phyloP scores from a whole-genome alignment of 768 basidiomycete genomes.

The Mycena metata region DNA sequence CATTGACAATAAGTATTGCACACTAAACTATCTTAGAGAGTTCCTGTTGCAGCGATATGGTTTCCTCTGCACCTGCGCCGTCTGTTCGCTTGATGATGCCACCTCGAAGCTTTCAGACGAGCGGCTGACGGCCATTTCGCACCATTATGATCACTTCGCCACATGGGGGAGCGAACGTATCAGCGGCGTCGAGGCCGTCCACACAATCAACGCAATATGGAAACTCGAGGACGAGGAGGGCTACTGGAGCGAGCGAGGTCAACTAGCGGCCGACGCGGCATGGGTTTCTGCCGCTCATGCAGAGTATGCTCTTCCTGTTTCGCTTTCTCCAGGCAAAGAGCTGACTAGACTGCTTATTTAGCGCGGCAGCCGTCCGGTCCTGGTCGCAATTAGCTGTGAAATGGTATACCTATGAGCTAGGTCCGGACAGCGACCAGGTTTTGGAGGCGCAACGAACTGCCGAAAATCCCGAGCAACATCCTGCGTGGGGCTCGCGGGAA shows the following conservation, averaged over 20 bases:
- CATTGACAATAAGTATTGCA: conserved; percentile 2
- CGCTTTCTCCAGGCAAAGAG: not conserved
- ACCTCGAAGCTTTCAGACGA: conserved; percentile 66
- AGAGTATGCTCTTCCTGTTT: conserved; percentile 60
- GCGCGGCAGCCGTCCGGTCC: conserved; percentile 57
- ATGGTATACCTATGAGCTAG: conserved; percentile 73
- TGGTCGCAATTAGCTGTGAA: conserved; percentile 65
- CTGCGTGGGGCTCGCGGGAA: conserved; percentile 63
- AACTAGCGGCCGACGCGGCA: conserved; percentile 71
- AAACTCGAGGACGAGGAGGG: conserved; percentile 70
- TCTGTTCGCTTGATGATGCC: conserved; percentile 66
- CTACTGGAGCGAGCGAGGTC: conserved; percentile 75
- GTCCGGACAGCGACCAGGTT: conserved; percentile 65
- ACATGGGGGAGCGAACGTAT: conserved; percentile 64
- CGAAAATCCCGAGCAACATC: conserved; percentile 56
- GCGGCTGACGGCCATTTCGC: conserved; percentile 61
- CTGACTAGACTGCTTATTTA: conserved; percentile 41
- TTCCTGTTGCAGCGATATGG: conserved; percentile 65
- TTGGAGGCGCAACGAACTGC: conserved; percentile 53
- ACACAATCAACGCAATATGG: conserved; percentile 67
- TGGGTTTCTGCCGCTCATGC: conserved; percentile 73
- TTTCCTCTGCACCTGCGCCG: conserved; percentile 70
- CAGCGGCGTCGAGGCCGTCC: conserved; percentile 63
- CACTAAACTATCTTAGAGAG: conserved; percentile 52
- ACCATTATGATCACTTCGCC: conserved; percentile 59